These are phyloP conservation scores for Trichoderma pleuroti DNA, from an alignment of 2,329 filamentous ascomycete genomes.

Conservation along the genomic window DNA sequence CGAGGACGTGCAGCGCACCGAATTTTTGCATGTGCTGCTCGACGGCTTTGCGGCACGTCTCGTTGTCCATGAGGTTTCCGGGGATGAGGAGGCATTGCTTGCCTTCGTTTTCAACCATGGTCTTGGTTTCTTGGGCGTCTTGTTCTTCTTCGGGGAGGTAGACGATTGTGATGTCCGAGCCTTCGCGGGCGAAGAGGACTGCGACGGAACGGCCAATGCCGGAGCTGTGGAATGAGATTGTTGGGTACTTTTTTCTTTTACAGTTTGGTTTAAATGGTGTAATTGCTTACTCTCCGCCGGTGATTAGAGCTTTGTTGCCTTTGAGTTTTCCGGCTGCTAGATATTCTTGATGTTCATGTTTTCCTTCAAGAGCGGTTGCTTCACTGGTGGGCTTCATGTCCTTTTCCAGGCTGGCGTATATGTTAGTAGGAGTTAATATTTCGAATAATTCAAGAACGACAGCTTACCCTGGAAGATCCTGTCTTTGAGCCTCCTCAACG, in stretches of 20 bases:
- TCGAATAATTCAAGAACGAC: background rate
- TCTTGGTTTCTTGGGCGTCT: constrained; percentile 73
- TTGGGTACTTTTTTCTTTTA: too few relatives aligned
- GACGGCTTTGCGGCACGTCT: constrained; percentile 67
- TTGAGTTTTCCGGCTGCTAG: constrained; percentile 71
- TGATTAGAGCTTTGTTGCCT: constrained; percentile 74
- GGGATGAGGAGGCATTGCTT: constrained; percentile 61
- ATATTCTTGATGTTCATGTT: constrained; percentile 49
- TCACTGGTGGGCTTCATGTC: constrained; percentile 40
- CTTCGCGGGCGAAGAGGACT: constrained; percentile 77
- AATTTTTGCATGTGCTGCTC: constrained; percentile 63
- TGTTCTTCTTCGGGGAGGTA: constrained; percentile 73
- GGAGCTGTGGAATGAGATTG: background rate
- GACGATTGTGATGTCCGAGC: constrained; percentile 67
- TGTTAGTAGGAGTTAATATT: background rate
- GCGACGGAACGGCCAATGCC: constrained; percentile 76
- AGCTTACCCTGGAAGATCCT: constrained; percentile 37
- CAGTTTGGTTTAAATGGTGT: too few relatives aligned
- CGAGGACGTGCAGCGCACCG: constrained; percentile 68
- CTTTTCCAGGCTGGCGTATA: constrained; percentile 32
- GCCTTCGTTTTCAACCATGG: constrained; percentile 63
- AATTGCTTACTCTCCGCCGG: constrained; percentile 62
- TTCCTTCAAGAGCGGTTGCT: constrained; percentile 40
- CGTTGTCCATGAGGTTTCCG: constrained; percentile 60
- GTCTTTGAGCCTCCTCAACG: constrained; percentile 33